Base-by-base conservation (phyloP, 257 asterid genomes). In the Nyctanthes arbortristis region DNA sequence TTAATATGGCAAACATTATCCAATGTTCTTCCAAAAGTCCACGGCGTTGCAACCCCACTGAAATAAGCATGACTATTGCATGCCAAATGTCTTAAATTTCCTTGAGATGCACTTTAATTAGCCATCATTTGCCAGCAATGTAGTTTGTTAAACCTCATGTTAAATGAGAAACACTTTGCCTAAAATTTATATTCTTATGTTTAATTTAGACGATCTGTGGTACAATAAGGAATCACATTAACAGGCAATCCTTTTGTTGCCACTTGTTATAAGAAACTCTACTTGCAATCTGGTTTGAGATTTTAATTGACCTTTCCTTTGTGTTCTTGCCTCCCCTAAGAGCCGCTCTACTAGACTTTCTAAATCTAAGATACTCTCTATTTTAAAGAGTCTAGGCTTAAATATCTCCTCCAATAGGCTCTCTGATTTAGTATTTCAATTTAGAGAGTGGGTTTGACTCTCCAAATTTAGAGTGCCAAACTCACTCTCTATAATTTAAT, bases 11-110 rank as follows among this genome's bases (percentile, higher is more conserved):
- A 8, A 4, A 52, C 29, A 40, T 31, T 39, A 45, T 13, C 24
- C 59, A 1, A 35, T 22, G 20, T 49, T 45, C 56, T 29, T 32
- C 37, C 29, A 47, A 35, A 62, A 49, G 28, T 63, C 45, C 32
- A 47, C 63, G 45, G 34, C 29, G 36, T 63, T 10, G 32, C 40
- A 33, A 35, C 27, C 63, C 27, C 67, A 55, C 55, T 45, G 3
- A 45, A 43, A 45, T 6, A n/a, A n/a, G 6, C n/a, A n/a, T n/a
- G 36, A 47, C 69, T 35, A 12, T 27, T 31, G 31, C 32, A 25
- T 30, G 66, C 63, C 34, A n/a, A 40, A 14, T 61, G 6, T 33
- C 28, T 59, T 67, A 62, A 57, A 32, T 66, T 52, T 25, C 39
- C 60, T 54, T 47, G 37, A 34, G n/a, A n/a, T 22, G 55, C n/a